phyloP scores from a whole-genome alignment of 176 grass and related monocot species.

The Hyparrhenia diplandra region DNA sequence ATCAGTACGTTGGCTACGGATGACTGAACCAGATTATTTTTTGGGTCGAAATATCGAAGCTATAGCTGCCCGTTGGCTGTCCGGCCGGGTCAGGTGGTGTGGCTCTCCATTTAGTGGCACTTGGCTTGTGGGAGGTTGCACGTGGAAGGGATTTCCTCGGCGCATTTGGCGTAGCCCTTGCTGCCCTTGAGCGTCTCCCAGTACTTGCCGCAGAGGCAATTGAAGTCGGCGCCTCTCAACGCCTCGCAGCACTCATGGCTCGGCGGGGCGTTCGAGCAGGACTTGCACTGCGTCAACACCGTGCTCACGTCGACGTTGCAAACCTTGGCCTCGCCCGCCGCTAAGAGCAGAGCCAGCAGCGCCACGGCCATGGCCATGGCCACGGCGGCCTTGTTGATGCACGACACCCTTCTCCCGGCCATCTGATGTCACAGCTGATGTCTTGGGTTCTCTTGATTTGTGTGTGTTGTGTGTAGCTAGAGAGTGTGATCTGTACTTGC shows the following conservation, averaged over 20 bases:
- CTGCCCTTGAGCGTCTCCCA: not conserved
- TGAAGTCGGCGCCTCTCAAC: slow-evolving; percentile 18
- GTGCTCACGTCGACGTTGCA: not conserved
- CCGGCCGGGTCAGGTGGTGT: too few relatives aligned
- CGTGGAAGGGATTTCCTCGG: slow-evolving; percentile 19
- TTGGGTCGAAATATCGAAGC: not conserved
- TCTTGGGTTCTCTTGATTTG: too few relatives aligned
- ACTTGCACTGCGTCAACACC: slow-evolving; percentile 5
- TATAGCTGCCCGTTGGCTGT: too few relatives aligned
- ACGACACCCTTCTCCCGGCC: not conserved
- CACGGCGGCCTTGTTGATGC: not conserved
- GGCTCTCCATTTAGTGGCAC: not conserved
- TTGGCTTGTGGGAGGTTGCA: not conserved
- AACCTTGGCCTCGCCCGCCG: not conserved
- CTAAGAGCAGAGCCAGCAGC: slow-evolving; percentile 13
- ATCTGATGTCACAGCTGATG: not conserved
- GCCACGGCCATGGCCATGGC: not conserved
- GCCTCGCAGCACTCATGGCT: slow-evolving; percentile 32
- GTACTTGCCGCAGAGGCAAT: slow-evolving; percentile 35
- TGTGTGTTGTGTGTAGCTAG: too few relatives aligned
- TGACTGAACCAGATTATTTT: not conserved
- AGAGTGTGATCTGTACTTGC: not conserved
- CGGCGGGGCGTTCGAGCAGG: not conserved
- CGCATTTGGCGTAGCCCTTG: not conserved
- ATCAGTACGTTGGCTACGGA: too few relatives aligned